Percentiles rank a stretch among this genome's conserved stretches.
phyloP scores from a whole-genome alignment of 495 filamentous ascomycete species.

The Penicillium samsonianum region DNA sequence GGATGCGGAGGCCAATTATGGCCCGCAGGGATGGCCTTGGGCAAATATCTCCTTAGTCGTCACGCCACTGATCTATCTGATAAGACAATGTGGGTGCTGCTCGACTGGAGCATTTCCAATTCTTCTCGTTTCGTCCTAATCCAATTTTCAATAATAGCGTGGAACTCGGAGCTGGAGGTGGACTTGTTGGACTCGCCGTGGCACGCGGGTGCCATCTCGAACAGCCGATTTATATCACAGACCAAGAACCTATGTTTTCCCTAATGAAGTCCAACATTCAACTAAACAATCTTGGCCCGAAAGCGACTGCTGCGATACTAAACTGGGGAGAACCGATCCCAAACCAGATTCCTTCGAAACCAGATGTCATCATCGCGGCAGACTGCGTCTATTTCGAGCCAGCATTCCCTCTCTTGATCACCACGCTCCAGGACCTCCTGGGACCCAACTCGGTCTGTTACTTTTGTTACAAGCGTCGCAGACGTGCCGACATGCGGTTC shows the following conservation, averaged over 20 bases:
- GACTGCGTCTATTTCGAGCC: slow-evolving; percentile 98
- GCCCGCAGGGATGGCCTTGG: slow-evolving; percentile 88
- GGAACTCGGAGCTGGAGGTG: slow-evolving; percentile 90
- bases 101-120: neutral
- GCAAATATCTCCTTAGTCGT: slow-evolving; percentile 76
- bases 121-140: slow-evolving; percentile 9
- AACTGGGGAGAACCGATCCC: slow-evolving; percentile 66
- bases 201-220: slow-evolving; percentile 39
- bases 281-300: slow-evolving; percentile 68
- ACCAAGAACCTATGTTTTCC: slow-evolving; percentile 78
- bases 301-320: slow-evolving; percentile 62
- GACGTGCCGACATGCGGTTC: slow-evolving; percentile 73
- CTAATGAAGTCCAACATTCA: slow-evolving; percentile 83
- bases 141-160: slow-evolving; percentile 55
- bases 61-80: slow-evolving; percentile 59
- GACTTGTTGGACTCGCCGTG: slow-evolving; percentile 67
- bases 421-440: slow-evolving; percentile 69
- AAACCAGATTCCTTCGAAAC: slow-evolving; percentile 41
- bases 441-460: slow-evolving; percentile 67
- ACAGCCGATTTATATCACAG: slow-evolving; percentile 70
- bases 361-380: slow-evolving; percentile 83
- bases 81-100: slow-evolving; percentile 73
- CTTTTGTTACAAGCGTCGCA: slow-evolving; percentile 93
- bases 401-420: slow-evolving; percentile 81
- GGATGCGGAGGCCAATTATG: slow-evolving; percentile 92